Conservation (phyloP, 2,329 filamentous ascomycete genomes). For the Fusarium duplospermum region DNA sequence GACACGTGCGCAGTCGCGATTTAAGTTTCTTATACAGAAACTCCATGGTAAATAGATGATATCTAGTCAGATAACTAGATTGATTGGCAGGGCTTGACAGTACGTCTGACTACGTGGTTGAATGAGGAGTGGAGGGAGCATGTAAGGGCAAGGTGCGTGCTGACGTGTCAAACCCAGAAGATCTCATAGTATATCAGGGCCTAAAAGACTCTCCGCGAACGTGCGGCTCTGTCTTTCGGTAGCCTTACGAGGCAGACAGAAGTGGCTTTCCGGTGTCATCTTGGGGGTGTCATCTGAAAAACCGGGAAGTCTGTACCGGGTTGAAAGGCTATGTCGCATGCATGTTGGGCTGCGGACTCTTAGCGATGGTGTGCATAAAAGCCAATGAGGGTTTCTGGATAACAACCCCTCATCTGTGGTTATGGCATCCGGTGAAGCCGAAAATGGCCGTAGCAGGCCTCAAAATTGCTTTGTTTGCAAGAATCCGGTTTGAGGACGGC, state of each 20-base stretch:
- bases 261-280: not conserved
- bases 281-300: not conserved
- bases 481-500: not conserved
- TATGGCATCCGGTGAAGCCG: not conserved
- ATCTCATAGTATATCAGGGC: not conserved
- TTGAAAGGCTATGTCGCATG: not conserved
- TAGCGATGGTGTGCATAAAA: not conserved
- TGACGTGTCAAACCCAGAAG: not conserved
- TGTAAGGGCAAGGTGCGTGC: not conserved
- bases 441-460: not conserved
- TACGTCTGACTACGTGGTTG: not conserved
- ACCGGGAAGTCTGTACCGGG: not conserved
- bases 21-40: not conserved
- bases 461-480: not conserved
- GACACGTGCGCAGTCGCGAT: not conserved
- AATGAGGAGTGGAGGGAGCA: not conserved
- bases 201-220: not conserved
- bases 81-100: not conserved
- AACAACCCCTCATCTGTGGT: not conserved
- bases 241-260: slow-evolving; percentile 1
- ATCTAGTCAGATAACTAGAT: not conserved
- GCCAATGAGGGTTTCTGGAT: not conserved
- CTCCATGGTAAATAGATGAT: not conserved
- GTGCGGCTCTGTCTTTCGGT: not conserved
- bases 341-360: not conserved